These are phyloP conservation scores for Pichia terricola DNA, from an alignment of 1,139 yeast species.

Conservation along the genomic window DNA sequence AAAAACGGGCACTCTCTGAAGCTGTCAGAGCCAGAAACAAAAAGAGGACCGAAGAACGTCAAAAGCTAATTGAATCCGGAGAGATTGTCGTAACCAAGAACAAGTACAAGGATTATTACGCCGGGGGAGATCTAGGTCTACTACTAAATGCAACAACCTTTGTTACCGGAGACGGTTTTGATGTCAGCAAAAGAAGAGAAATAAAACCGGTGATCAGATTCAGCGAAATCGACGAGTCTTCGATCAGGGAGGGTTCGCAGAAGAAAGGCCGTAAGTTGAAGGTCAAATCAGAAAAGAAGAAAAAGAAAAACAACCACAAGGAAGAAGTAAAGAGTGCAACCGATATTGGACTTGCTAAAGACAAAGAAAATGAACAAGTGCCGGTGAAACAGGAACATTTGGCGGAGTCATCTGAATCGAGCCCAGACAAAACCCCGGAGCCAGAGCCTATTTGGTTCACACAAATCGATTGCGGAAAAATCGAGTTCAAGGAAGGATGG, in stretches of 20 bases:
- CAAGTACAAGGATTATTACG: constrained; percentile 12
- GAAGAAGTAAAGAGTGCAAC: not conserved
- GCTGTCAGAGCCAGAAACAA: not conserved
- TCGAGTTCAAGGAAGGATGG: constrained; percentile 17
- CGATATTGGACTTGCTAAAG: constrained; percentile 6
- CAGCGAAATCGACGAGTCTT: constrained; percentile 8
- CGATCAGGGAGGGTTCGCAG: constrained; percentile 4
- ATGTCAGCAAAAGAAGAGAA: constrained; percentile 11
- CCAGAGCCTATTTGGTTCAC: constrained; percentile 26
- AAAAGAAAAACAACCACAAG: constrained; percentile 1
- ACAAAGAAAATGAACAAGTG: constrained; percentile 20
- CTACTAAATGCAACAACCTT: constrained; percentile 18
- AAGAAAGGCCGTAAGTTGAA: constrained; percentile 6
- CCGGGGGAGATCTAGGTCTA: constrained; percentile 13
- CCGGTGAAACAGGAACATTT: constrained; percentile 1
- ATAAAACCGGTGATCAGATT: constrained; percentile 19
- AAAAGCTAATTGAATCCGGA: not conserved
- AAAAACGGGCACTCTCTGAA: not conserved
- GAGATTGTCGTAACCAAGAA: constrained; percentile 4
- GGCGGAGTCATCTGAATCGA: not conserved
- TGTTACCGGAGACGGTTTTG: constrained; percentile 17
- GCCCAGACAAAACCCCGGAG: not conserved
- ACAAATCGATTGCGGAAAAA: constrained; percentile 14
- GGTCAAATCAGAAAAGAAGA: constrained; percentile 1
- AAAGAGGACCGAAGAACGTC: constrained; percentile 3